Evolutionary conservation across 1,284 basidiomycete genomes (phyloP).

Genomic region (Gastroboletus turbinatus): DNA sequence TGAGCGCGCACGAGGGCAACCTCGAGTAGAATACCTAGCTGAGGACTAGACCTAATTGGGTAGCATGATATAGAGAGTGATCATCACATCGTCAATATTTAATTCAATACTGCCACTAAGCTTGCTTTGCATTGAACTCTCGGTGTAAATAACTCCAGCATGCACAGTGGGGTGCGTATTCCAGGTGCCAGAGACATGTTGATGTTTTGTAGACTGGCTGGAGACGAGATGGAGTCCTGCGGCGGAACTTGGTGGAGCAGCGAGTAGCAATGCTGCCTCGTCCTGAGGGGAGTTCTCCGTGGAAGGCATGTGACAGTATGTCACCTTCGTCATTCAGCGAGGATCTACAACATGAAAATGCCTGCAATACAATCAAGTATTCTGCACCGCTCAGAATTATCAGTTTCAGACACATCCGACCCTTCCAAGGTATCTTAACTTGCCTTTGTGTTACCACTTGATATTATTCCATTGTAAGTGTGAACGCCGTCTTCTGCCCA

Average conservation of each 20-base stretch:
- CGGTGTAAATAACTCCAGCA: background rate
- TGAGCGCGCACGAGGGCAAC: slow-evolving; percentile 12
- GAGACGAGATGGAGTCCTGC: background rate
- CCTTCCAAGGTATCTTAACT: background rate
- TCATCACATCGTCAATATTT: slow-evolving; percentile 5
- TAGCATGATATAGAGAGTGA: background rate
- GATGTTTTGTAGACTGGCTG: background rate
- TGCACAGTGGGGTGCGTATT: background rate
- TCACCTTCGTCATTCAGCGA: background rate
- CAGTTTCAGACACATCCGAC: slow-evolving; percentile 1
- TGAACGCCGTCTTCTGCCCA: slow-evolving; percentile 24
- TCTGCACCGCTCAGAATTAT: background rate
- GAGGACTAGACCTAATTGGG: slow-evolving; percentile 8
- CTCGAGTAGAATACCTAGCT: slow-evolving; percentile 7
- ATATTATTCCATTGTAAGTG: slow-evolving; percentile 5
- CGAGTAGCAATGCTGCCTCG: background rate
- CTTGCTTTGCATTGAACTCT: background rate
- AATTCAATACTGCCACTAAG: background rate
- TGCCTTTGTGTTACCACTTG: slow-evolving; percentile 1
- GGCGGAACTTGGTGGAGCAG: background rate
- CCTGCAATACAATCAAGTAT: background rate
- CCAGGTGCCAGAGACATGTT: background rate
- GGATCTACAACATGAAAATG: background rate
- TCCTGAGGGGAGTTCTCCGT: background rate
- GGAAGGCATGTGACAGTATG: background rate